Evolutionary conservation across 2,329 filamentous ascomycete species (phyloP).

Genomic region (Cordyceps tenuipes): DNA sequence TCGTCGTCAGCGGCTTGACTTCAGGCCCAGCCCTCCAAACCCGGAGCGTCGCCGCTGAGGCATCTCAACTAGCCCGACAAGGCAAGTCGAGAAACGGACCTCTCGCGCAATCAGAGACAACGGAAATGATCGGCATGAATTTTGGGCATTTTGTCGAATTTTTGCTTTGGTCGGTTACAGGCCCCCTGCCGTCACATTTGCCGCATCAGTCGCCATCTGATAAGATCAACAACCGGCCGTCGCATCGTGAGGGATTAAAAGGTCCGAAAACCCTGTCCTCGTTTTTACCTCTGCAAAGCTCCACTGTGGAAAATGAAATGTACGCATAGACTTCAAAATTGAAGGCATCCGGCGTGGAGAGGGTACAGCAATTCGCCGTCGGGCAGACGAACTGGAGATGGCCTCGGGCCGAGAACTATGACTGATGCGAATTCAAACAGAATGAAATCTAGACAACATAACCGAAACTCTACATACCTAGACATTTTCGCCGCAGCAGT

Average conservation of each 20-base stretch:
- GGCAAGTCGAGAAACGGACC: not conserved
- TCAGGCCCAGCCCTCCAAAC: not conserved
- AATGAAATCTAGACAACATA: too few species aligned
- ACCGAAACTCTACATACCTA: too few species aligned
- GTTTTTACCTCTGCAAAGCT: conserved; percentile 8
- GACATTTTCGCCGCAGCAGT: too few species aligned
- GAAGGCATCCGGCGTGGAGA: not conserved
- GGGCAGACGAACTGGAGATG: too few species aligned
- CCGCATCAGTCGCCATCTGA: not conserved
- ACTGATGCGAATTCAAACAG: too few species aligned
- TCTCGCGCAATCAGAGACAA: not conserved
- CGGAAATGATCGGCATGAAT: not conserved
- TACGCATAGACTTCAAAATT: not conserved
- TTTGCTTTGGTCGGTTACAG: not conserved
- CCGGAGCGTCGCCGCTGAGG: not conserved
- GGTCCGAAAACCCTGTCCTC: conserved; percentile 11
- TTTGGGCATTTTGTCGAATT: not conserved
- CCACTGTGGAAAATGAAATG: not conserved
- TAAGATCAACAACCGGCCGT: not conserved
- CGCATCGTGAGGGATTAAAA: not conserved
- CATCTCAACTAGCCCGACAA: not conserved
- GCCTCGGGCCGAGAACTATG: too few species aligned
- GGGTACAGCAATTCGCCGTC: too few species aligned
- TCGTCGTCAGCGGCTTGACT: not conserved
- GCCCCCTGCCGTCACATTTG: not conserved